phyloP scores from a whole-genome alignment of 208 protist genomes.

The Leishmania aethiopica region DNA sequence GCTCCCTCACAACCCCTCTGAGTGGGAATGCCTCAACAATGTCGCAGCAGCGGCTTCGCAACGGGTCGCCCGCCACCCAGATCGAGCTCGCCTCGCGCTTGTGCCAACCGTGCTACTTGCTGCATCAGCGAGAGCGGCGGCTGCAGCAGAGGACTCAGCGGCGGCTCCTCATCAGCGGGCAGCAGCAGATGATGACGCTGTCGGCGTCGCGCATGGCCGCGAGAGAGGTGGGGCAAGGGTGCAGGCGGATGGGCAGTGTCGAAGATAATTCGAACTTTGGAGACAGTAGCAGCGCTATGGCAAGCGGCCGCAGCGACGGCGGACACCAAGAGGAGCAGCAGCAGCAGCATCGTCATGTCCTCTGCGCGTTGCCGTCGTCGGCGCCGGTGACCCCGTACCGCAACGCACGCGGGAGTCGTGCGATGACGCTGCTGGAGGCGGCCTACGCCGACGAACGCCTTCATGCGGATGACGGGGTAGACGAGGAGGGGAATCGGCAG shows the following conservation, averaged over 20 bases:
- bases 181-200: constrained; percentile 9
- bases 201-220: background rate
- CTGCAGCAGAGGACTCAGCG: constrained; percentile 13
- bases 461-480: background rate
- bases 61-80: background rate
- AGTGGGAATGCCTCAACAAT: background rate
- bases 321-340: background rate
- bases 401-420: background rate
- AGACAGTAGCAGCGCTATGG: constrained; percentile 9
- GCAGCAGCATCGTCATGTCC: background rate
- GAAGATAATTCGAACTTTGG: background rate
- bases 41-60: background rate
- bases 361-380: constrained; percentile 9
- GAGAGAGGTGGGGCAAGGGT: background rate
- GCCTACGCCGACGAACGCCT: constrained; percentile 8
- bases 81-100: constrained; percentile 31
- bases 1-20: background rate
- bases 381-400: constrained; percentile 18
- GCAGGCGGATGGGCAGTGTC: background rate
- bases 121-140: constrained; percentile 21
- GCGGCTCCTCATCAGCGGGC: constrained; percentile 17
- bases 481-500: background rate
- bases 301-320: background rate
- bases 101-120: constrained; percentile 28
- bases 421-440: constrained; percentile 7